Base-by-base conservation (phyloP, 148 eudicot species). In the Silene uniflora region DNA sequence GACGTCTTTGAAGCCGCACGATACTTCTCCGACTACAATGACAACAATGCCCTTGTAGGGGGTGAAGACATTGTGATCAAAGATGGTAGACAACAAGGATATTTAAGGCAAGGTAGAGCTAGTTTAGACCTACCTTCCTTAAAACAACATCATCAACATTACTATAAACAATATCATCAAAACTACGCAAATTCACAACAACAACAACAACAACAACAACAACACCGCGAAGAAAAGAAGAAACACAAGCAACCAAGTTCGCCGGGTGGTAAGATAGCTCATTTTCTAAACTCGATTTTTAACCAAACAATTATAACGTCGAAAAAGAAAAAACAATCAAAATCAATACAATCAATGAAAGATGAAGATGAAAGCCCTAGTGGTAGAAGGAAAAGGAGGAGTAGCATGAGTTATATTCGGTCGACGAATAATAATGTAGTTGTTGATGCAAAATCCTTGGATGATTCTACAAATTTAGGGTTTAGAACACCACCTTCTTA, bases 231-330 rank as follows among this genome's bases (percentile, higher is more conserved):
- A 27, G 85, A 86, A 75, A 92, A 87, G 81, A 93, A 88, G 79
- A 90, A 89, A 19, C 47, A 64, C 77, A 92, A 91, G 73, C 93
- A 92, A 67, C 97, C 99, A 10, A 89, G 90, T 76, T 95, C 99
- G 0, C 99, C 99, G 8, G 97, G 99, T 7, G 99, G 94, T 3
- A 89, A 81, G 67, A 83, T 95, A 3, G 92, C 97, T 4, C 86
- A 82, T 47, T 92, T 95, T 83, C 81, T 95, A 72, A 91, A 87
- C 83, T 84, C 97, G 7, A 81, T 95, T 2, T 89, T 93, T 71
- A 88, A 65, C 80, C 98, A 89, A 83, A 76, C 88, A 29, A 21
- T 17, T 2, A 54, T 14, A 27, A 62, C 77, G 62, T 87, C 90
- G 18, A 90, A 86, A 85, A 95, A 87, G 82, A 89, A 88, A 74